A percentile compares a stretch with the other conserved stretches of the same genome.
These are phyloP conservation scores for Candida ulmi DNA, from an alignment of 805 yeast genomes.

Conservation along the genomic window DNA sequence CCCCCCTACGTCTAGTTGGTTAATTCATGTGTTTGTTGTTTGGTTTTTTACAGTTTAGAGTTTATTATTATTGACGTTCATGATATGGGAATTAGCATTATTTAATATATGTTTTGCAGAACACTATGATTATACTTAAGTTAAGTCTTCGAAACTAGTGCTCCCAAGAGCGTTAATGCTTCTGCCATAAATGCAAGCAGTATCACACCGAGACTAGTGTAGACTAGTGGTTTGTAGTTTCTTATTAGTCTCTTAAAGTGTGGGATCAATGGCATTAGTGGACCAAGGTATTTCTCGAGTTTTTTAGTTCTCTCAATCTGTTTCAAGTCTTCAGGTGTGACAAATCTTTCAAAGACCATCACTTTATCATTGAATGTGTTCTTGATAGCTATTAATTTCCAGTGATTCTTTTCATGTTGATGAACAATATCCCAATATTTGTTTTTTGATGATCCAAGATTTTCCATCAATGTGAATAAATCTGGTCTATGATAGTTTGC, in stretches of 20 bases:
- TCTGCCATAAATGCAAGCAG: no score
- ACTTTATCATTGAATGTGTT: slow-evolving; percentile 25
- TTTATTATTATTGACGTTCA: no score
- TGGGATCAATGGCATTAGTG: not conserved
- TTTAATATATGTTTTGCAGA: no score
- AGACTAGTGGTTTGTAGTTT: no score
- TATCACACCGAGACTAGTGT: no score
- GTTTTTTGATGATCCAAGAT: slow-evolving; percentile 31
- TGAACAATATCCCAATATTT: slow-evolving; percentile 30
- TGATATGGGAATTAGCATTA: no score
- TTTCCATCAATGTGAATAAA: slow-evolving; percentile 33
- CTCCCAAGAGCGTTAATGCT: no score
- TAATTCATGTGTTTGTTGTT: not conserved
- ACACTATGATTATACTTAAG: no score
- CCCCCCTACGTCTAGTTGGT: not conserved
- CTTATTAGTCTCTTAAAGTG: no score
- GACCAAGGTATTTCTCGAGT: not conserved
- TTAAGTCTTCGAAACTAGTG: no score
- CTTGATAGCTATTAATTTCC: slow-evolving; percentile 54
- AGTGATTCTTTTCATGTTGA: slow-evolving; percentile 35
- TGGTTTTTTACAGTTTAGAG: not conserved
- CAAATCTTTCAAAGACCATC: slow-evolving; percentile 35
- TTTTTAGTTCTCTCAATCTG: not conserved
- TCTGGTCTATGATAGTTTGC: slow-evolving; percentile 32
- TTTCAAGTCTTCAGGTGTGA: slow-evolving; percentile 9